Conservation (phyloP, 140 eudicot species). For the Oenanthe javanica region DNA sequence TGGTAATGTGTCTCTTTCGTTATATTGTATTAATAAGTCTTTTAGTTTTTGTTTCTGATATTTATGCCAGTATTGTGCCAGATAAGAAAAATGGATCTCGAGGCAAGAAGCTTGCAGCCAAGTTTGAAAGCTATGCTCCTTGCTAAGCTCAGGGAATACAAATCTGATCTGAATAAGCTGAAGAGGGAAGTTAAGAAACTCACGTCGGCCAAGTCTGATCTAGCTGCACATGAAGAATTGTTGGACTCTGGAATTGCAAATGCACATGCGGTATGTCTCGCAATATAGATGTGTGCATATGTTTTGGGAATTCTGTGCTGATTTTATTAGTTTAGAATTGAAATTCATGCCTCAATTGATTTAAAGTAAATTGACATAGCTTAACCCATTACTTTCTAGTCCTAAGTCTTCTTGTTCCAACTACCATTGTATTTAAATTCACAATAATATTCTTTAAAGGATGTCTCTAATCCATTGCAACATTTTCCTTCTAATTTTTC, state of each 20-base stretch:
- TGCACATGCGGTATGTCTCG: conserved; percentile 43
- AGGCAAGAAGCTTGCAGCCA: conserved; percentile 46
- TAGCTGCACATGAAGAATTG: conserved; percentile 65
- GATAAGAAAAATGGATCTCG: conserved; percentile 96
- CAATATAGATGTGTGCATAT: not conserved
- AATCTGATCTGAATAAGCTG: conserved; percentile 78
- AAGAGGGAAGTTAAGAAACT: conserved; percentile 76
- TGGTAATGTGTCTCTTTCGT: conserved; percentile 39
- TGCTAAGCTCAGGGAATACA: conserved; percentile 92
- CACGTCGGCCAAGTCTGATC: conserved; percentile 49
- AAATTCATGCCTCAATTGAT: not conserved
- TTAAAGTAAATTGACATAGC: not conserved
- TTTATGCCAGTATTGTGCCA: conserved; percentile 16
- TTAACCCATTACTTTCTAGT: not conserved
- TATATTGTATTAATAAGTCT: not conserved
- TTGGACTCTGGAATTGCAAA: conserved; percentile 71
- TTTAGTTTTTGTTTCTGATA: conserved; percentile 9
- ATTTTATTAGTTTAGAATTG: not conserved
- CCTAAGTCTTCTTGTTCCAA: not conserved
- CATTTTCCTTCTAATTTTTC: not conserved
- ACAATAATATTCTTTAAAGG: not conserved
- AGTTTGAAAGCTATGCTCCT: conserved; percentile 78
- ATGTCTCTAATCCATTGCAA: not conserved
- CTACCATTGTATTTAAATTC: not conserved
- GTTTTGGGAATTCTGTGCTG: not conserved